Base-by-base conservation (phyloP, 345 rosid species). In the Dipteronia dyeriana region DNA sequence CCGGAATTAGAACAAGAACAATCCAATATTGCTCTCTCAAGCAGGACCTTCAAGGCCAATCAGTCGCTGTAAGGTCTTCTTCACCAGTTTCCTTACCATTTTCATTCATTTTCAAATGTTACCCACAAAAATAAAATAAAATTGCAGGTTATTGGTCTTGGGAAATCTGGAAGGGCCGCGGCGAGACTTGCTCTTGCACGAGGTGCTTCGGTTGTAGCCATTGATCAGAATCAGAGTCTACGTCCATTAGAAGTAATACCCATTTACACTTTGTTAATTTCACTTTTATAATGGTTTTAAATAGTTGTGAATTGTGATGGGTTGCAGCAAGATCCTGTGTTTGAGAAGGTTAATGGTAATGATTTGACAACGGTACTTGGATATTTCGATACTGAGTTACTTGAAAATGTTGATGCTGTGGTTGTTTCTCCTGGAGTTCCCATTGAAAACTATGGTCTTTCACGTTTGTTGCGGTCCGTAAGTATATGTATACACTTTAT, bases 121-220 rank as follows among this genome's bases (percentile, higher is more conserved):
- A 59, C n/a, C 16, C 34, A 31, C 65, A 54, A 43, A 43, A 70
- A 34, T 34, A 6, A 7, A 7, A n/a, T n/a, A n/a, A 7, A 22
- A 4, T 66, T 79, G 49, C 68, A 82, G 84, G 79, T 77, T 47
- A 66, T 83, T 47, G 86, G 83, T 66, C 74, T 84, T 76, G 84
- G 78, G 54, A 84, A 71, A 78, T 80, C 84, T 25, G 84, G 84
- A 68, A 75, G 74, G 54, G 79, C 82, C 19, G 86, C 86, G 0
- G 82, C 70, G 5, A 65, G 71, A 77, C 86, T 84, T 56, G 82
- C 86, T 81, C 73, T 84, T 78, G 78, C 82, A 25, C 45, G 82
- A 26, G 86, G 84, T 71, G 86, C 86, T 67, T 84, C 84, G 10
- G 84, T 84, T 60, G 29, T 84, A 31, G 84, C 75, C 26, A 53